Percentiles rank a stretch among this genome's conserved stretches.
These are phyloP conservation scores for Zelopaecilomyces penicillatus DNA, from an alignment of 2,329 filamentous ascomycete species.

Conservation along the genomic window DNA sequence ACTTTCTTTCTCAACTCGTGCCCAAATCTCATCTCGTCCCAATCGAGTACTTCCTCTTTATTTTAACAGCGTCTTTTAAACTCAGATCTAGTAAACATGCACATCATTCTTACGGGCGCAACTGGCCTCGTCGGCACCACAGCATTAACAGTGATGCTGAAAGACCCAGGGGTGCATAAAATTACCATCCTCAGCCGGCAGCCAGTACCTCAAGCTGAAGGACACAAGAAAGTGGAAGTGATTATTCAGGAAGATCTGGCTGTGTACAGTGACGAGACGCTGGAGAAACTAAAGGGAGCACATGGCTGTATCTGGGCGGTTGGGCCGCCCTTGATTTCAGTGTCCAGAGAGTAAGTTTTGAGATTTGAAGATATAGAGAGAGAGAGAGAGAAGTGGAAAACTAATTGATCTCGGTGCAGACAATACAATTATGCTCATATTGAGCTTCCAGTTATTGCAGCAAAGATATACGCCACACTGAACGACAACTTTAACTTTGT, in stretches of 20 bases:
- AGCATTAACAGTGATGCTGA: slow-evolving; percentile 8
- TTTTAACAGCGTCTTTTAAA: no score
- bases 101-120: slow-evolving; percentile 9
- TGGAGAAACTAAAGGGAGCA: slow-evolving; percentile 6
- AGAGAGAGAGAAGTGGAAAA: no score
- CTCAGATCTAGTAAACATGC: not conserved
- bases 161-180: slow-evolving; percentile 5
- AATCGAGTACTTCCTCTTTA: no score
- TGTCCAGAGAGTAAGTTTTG: no score
- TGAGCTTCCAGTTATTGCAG: no score
- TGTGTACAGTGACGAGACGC: slow-evolving; percentile 1
- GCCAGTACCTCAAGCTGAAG: slow-evolving; percentile 7
- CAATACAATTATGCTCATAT: no score
- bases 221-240: slow-evolving; percentile 5
- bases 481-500: no score
- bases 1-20: no score
- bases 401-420: no score
- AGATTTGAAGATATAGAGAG: no score
- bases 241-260: slow-evolving; percentile 9
- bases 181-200: slow-evolving; percentile 9
- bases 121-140: slow-evolving; percentile 8
- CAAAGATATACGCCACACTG: no score
- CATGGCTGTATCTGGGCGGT: slow-evolving; percentile 8
- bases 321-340: not conserved
- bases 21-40: no score